These are phyloP conservation scores for Ustanciosporium gigantosporum DNA, from an alignment of 1,284 basidiomycete genomes.

Conservation along the genomic window DNA sequence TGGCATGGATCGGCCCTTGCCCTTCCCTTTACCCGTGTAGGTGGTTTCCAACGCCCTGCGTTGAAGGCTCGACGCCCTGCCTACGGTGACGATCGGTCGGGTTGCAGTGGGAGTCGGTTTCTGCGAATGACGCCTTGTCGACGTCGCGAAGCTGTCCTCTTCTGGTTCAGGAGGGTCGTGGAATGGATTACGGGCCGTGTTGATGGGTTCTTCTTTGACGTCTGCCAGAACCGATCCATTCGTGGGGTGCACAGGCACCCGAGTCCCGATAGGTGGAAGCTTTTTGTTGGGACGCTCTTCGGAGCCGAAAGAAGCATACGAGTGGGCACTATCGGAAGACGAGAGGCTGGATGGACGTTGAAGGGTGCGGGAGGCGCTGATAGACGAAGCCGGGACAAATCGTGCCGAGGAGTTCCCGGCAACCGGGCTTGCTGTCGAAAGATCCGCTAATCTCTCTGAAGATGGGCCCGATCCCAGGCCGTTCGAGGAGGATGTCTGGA, in stretches of 20 bases:
- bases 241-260: slow-evolving; percentile 2
- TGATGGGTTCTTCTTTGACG: too few species aligned
- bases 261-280: slow-evolving; percentile 29
- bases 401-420: slow-evolving; percentile 1
- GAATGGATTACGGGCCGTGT: slow-evolving; percentile 13
- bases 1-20: slow-evolving; percentile 31
- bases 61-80: slow-evolving; percentile 42
- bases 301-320: slow-evolving; percentile 10
- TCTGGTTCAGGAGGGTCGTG: slow-evolving; percentile 16
- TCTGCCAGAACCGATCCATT: not conserved
- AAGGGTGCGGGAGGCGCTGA: slow-evolving; percentile 3
- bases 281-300: slow-evolving; percentile 24
- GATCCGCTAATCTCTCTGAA: slow-evolving; percentile 31
- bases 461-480: slow-evolving; percentile 31
- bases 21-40: slow-evolving; percentile 16
- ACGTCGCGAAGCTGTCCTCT: not conserved
- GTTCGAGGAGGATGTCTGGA: slow-evolving; percentile 2
- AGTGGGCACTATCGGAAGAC: slow-evolving; percentile 21
- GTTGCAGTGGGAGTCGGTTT: slow-evolving; percentile 32
- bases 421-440: slow-evolving; percentile 5
- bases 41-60: slow-evolving; percentile 17
- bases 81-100: slow-evolving; percentile 44
- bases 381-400: slow-evolving; percentile 7
- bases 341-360: slow-evolving; percentile 16
- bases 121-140: slow-evolving; percentile 4